Conservation (phyloP, 2,329 filamentous ascomycete genomes). For the Sphaceloma murrayae region DNA sequence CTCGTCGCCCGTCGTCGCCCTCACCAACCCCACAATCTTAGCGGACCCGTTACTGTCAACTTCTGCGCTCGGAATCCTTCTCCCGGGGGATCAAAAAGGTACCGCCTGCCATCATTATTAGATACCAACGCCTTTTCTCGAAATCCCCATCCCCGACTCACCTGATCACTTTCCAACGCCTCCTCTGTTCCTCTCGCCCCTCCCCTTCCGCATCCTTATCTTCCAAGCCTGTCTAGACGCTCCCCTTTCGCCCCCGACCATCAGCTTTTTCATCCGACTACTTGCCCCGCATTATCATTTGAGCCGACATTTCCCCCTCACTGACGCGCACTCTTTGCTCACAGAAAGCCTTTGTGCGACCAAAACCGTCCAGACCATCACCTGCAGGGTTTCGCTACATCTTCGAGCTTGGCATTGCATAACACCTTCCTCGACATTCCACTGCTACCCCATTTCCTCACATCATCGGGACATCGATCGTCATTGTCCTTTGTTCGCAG, state of each 20-base stretch:
- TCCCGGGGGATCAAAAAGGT: conserved; percentile 6
- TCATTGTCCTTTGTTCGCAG: too few relatives aligned
- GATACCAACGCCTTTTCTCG: conserved; percentile 14
- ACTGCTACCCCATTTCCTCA: too few relatives aligned
- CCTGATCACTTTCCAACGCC: conserved; percentile 4
- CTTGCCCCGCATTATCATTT: conserved; percentile 3
- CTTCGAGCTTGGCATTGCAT: conserved; percentile 15
- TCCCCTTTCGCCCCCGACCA: too few relatives aligned
- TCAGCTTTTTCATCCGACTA: too few relatives aligned
- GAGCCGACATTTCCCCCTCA: conserved; percentile 2
- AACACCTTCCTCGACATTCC: conserved; percentile 13
- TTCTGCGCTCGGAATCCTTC: conserved; percentile 5
- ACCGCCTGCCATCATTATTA: neutral
- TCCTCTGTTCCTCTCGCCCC: neutral
- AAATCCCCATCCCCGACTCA: neutral
- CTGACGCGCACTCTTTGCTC: conserved; percentile 1
- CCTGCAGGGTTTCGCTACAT: neutral
- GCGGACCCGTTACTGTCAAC: conserved; percentile 16
- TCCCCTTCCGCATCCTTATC: neutral
- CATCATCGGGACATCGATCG: too few relatives aligned
- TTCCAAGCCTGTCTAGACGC: neutral
- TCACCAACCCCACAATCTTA: conserved; percentile 14
- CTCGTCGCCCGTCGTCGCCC: conserved; percentile 6
- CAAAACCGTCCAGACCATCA: conserved; percentile 2
- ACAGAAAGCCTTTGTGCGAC: conserved; percentile 11